Conservation (phyloP, 2,329 filamentous ascomycete species). For the Fusarium robinianum region DNA sequence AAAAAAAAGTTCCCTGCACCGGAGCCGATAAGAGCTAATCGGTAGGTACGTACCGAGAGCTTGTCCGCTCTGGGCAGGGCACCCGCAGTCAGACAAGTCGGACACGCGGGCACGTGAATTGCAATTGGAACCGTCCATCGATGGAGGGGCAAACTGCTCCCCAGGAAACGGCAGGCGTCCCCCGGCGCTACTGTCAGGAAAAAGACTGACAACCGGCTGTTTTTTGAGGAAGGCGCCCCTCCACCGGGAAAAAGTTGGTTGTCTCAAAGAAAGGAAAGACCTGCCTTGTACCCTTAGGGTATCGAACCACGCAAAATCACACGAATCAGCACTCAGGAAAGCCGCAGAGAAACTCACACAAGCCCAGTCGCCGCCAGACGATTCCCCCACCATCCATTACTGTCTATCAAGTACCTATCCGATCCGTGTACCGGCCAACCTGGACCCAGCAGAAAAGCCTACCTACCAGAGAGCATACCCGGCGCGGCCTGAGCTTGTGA, state of each 20-base stretch:
- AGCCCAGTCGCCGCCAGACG: conserved; percentile 12
- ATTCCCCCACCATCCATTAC: conserved; percentile 33
- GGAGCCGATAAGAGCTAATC: conserved; percentile 33
- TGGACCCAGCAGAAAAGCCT: conserved; percentile 1
- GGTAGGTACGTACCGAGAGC: not conserved
- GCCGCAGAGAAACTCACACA: conserved; percentile 24
- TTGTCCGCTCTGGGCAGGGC: no score
- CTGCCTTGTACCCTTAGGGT: conserved; percentile 25
- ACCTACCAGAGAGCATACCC: conserved; percentile 12
- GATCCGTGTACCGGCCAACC: no score
- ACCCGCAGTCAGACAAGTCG: no score
- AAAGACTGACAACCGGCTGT: no score
- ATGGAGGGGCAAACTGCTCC: no score
- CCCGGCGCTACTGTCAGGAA: no score
- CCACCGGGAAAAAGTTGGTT: no score
- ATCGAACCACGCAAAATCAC: conserved; percentile 22
- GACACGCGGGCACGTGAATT: no score
- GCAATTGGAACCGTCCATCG: no score
- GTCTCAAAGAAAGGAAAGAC: conserved; percentile 1
- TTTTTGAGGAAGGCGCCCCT: no score
- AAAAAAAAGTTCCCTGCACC: conserved; percentile 31
- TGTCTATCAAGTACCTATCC: no score
- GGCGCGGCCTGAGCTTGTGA: conserved; percentile 33
- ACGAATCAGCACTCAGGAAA: conserved; percentile 33
- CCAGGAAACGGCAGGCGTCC: no score